Conservation (phyloP, 2,329 filamentous ascomycete genomes). For the Macrophomina pseudophaseolina region DNA sequence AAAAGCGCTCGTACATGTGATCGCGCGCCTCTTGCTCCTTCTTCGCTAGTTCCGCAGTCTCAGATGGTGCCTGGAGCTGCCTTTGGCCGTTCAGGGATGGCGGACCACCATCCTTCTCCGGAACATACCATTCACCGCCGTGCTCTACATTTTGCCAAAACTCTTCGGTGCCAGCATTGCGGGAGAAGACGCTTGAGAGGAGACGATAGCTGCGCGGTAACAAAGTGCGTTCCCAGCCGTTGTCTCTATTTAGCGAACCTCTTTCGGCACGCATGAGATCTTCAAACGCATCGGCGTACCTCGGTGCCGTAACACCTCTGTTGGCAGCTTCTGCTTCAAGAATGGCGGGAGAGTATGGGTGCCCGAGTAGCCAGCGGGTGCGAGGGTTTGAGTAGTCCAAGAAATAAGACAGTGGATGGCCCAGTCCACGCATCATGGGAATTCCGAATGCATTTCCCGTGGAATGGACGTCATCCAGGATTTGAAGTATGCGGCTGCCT, state of each 20-base stretch:
- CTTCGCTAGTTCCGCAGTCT: background rate
- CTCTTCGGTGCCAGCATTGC: constrained; percentile 35
- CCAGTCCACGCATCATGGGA: constrained; percentile 8
- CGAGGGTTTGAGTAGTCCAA: constrained; percentile 17
- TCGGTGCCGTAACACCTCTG: constrained; percentile 54
- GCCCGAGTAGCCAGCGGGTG: constrained; percentile 21
- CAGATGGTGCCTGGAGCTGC: background rate
- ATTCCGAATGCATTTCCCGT: background rate
- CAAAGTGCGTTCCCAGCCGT: constrained; percentile 45
- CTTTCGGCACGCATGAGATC: constrained; percentile 57
- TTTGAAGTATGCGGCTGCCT: constrained; percentile 4
- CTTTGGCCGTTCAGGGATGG: background rate
- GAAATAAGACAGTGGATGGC: constrained; percentile 12
- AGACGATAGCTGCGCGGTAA: constrained; percentile 39
- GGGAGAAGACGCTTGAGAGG: constrained; percentile 18
- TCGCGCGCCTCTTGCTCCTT: background rate
- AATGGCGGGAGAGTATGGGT: constrained; percentile 59
- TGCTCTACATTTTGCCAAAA: constrained; percentile 21
- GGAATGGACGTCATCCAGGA: background rate
- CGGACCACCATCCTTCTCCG: background rate
- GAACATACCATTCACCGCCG: constrained; percentile 20
- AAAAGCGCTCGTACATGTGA: constrained; percentile 53
- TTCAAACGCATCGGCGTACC: constrained; percentile 57
- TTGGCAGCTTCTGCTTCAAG: constrained; percentile 55
- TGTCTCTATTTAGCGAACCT: background rate